Percentiles rank a stretch among this genome's conserved stretches.
Conservation (phyloP, 192 early-diverging fungal species). For the Mortierella alpina region DNA sequence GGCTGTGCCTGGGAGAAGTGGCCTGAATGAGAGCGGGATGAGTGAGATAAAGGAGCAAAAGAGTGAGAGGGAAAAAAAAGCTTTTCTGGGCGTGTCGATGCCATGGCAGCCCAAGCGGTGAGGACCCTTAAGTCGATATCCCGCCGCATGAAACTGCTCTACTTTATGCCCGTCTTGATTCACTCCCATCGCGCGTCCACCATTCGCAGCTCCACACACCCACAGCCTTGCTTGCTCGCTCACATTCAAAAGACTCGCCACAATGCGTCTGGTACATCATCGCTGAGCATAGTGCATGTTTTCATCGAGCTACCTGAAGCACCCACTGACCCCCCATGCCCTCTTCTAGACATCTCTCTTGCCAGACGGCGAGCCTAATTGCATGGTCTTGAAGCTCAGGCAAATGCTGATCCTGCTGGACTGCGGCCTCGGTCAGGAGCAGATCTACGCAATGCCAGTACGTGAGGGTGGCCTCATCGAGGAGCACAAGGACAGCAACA, state of each 20-base stretch:
- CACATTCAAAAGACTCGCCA: neutral
- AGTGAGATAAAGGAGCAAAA: neutral
- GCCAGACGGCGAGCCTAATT: constrained; percentile 53
- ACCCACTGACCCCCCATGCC: neutral
- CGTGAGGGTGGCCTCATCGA: constrained; percentile 33
- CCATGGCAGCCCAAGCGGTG: no score
- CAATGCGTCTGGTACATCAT: constrained; percentile 5
- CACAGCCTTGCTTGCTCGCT: no score
- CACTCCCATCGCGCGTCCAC: neutral
- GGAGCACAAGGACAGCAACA: constrained; percentile 14
- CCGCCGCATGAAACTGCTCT: no score
- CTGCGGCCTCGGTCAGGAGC: constrained; percentile 53
- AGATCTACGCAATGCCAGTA: constrained; percentile 51
- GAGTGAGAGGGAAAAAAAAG: neutral
- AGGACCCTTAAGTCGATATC: no score
- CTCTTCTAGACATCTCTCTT: constrained; percentile 35
- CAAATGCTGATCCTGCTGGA: constrained; percentile 58
- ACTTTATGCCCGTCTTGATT: no score
- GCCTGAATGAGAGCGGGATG: neutral
- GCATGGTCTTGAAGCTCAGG: constrained; percentile 51
- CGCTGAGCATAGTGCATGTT: no score
- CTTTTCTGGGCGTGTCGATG: no score
- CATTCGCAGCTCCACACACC: neutral
- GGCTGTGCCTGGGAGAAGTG: neutral
- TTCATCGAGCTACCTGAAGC: no score